phyloP scores from a whole-genome alignment of 345 rosid species.

The Populus euphratica region DNA sequence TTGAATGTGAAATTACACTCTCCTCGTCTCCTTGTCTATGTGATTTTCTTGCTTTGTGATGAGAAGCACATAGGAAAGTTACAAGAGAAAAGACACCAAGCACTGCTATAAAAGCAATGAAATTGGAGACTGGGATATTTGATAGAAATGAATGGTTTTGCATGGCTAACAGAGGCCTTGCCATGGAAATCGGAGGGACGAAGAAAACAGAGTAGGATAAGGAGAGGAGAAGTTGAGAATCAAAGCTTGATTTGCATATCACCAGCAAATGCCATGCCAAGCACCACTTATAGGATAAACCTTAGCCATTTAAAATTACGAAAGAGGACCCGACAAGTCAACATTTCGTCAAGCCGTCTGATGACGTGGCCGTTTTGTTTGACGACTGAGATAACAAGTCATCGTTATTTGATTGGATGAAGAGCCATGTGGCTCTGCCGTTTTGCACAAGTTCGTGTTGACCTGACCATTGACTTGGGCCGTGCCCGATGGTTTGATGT shows the following conservation, averaged over 20 bases:
- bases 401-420: background rate
- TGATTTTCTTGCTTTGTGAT: conserved; percentile 10
- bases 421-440: background rate
- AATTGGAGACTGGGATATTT: background rate
- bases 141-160: conserved; percentile 2
- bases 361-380: background rate
- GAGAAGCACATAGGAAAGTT: conserved; percentile 18
- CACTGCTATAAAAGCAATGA: background rate
- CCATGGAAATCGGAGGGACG: conserved; percentile 6
- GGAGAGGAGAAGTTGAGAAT: background rate
- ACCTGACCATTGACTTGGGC: background rate
- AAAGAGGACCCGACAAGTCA: background rate
- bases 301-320: too few species aligned
- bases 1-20: background rate
- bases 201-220: background rate
- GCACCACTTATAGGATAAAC: too few species aligned
- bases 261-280: background rate
- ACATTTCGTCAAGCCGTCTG: background rate
- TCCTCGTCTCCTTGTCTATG: background rate
- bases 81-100: conserved; percentile 21
- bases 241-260: background rate
- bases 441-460: background rate
- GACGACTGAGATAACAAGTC: background rate
- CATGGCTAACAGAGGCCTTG: conserved; percentile 15
- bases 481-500: background rate